Evolutionary conservation across 2,329 filamentous ascomycete genomes (phyloP), one percentile per base, ranked within the genome.

Genomic region (Colletotrichum echinochloae): DNA sequence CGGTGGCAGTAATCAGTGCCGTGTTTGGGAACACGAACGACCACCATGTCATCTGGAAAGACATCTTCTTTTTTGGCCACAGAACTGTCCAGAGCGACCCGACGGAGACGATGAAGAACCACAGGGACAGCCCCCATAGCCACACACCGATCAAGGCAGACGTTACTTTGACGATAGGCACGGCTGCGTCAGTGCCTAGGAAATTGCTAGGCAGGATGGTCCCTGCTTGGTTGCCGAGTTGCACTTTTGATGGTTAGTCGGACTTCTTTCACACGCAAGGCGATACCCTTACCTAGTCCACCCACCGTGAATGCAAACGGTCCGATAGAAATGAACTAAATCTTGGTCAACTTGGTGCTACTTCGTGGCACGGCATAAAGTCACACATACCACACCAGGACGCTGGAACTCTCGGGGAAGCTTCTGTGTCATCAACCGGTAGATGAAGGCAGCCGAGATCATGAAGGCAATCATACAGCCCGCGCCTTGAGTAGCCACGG

Each of bases 371-470:
- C 9, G 5, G 14, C 18, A 35, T 14, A 74, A 54, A 74, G 55
- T n/a, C 28, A 7, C 16, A 76, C 81, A 72, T 75, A 86, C 84
- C 69, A 97, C 94, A 75, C 92, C 93, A 0, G 94, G 94, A 14
- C 93, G 88, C 26, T 94, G 86, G 51, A 87, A 90, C 76, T 95
- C 93, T 65, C 88, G 86, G 0, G 94, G 94, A 0, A 97, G 84
- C 76, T 96, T 96, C 76, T 95, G 92, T 0, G 93, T 95, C 93
- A 96, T 96, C 35, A 97, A 86, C 37, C 94, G 89, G 78, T 96
- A 96, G 60, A 97, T 88, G 77, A 95, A 96, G 60, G 94, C 92
- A 1, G 92, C 89, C 72, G 94, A 94, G 33, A 97, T 92, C 91
- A 95, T 95, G 69, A 95, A 86, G 57, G 84, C 85, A 55, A 89